Base-by-base conservation (phyloP, 306 rosid species). In the Canavalia gladiata region DNA sequence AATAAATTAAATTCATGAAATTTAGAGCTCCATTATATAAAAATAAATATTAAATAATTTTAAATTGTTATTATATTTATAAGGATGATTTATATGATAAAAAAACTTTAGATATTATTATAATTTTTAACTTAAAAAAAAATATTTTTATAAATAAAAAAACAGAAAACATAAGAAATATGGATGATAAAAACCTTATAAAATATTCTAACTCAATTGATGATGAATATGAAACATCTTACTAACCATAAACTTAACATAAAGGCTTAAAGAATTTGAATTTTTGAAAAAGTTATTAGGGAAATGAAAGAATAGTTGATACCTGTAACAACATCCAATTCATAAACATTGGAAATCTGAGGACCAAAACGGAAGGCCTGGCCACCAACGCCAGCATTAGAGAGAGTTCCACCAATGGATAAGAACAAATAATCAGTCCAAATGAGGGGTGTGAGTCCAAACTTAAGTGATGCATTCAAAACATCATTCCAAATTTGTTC, bases 301-400 rank as follows among this genome's bases (percentile, higher is more conserved):
- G 33, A 58, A 62, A 47, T 6, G 33, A 66, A 37, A 6, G 28
- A 52, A 37, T 10, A 6, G n/a, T 54, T 0, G 57, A 55, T 74
- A 94, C 98, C 99, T 0, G 94, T 95, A 63, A 95, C 35, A 37
- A 96, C 92, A 45, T 93, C 97, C 42, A 96, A 74, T 84, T 92
- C 91, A 81, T 76, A 28, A 66, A 96, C 94, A 78, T 93, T 93
- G 79, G 80, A 86, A 72, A 90, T 88, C 12, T 95, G 99, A 80
- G 99, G 99, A 35, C 99, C 98, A 45, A 83, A 83, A 1, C 86
- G 87, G 60, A 91, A 91, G 11, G 94, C 56, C 57, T 93, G 99
- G n/a, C 99, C 99, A 50, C 99, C 89, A 2, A 95, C 89, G 8
- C 99, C 98, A 10, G 99, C 99, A 55, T 93, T 93, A 13, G 96